Evolutionary conservation across 495 filamentous ascomycete species (phyloP).

Genomic region (Tricharina praecox): DNA sequence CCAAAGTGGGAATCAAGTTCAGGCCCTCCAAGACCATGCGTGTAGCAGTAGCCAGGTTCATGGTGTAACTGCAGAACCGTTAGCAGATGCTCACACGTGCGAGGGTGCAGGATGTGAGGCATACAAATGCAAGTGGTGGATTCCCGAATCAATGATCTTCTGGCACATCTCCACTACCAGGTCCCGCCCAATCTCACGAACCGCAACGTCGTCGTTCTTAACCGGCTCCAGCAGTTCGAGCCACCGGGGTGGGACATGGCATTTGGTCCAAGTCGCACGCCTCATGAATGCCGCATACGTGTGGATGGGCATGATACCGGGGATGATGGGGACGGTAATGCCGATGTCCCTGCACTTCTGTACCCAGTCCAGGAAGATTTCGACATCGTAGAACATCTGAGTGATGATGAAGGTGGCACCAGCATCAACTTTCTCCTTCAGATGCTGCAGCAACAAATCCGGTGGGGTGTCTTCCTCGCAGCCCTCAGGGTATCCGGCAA

Average conservation of each 20-base stretch:
- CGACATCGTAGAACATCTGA: constrained; percentile 98
- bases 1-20: constrained; percentile 54
- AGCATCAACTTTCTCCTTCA: constrained; percentile 96
- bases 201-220: constrained; percentile 89
- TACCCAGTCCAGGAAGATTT: constrained; percentile 87
- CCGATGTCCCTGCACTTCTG: constrained; percentile 65
- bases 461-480: constrained; percentile 80
- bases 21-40: constrained; percentile 86
- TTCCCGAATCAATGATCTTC: constrained; percentile 60
- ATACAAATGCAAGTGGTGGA: constrained; percentile 82
- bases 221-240: constrained; percentile 68
- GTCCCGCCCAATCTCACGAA: constrained; percentile 74
- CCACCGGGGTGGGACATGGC: constrained; percentile 66
- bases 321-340: constrained; percentile 79
- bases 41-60: constrained; percentile 93
- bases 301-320: constrained; percentile 97
- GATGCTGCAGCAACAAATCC: constrained; percentile 69
- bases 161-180: constrained; percentile 87
- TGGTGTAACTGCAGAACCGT: constrained; percentile 56
- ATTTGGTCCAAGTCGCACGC: constrained; percentile 75
- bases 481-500: constrained; percentile 94
- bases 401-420: constrained; percentile 88
- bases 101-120: constrained; percentile 12
- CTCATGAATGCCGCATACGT: constrained; percentile 85
- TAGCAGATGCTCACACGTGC: constrained; percentile 5